These are phyloP conservation scores for Candida nonsorbophila DNA, from an alignment of 805 yeast species.

Conservation along the genomic window DNA sequence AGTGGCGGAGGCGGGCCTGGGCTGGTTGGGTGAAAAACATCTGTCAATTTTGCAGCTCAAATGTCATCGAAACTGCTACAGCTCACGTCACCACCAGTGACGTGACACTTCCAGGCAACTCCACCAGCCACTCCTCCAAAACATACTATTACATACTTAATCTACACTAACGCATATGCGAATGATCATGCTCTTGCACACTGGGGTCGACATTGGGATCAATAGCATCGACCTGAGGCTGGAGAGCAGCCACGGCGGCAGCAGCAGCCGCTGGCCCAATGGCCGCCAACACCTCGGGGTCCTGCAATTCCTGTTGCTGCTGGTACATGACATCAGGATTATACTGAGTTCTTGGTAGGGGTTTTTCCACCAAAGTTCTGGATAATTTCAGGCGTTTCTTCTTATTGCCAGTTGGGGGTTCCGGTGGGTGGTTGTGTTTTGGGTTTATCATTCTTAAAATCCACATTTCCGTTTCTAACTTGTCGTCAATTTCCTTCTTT, in stretches of 20 bases:
- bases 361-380: conserved; percentile 41
- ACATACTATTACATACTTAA: neutral
- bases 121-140: no score
- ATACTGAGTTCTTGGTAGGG: conserved; percentile 15
- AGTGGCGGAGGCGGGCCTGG: no score
- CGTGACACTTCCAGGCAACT: no score
- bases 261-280: conserved; percentile 22
- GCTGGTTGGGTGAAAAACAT: no score
- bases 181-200: conserved; percentile 37
- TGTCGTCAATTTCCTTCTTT: conserved; percentile 16
- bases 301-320: conserved; percentile 22
- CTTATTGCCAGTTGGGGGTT: conserved; percentile 27
- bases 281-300: conserved; percentile 40
- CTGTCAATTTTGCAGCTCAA: no score
- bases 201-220: conserved; percentile 42
- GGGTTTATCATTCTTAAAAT: conserved; percentile 43
- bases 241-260: conserved; percentile 21
- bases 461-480: conserved; percentile 36
- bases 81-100: no score
- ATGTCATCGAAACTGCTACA: no score
- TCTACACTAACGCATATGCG: conserved; percentile 15
- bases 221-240: conserved; percentile 33
- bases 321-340: conserved; percentile 7
- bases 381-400: conserved; percentile 35
- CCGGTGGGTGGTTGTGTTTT: conserved; percentile 40